These are phyloP conservation scores for Ramichloridium luteum DNA, from an alignment of 2,329 filamentous ascomycete species.

Conservation along the genomic window DNA sequence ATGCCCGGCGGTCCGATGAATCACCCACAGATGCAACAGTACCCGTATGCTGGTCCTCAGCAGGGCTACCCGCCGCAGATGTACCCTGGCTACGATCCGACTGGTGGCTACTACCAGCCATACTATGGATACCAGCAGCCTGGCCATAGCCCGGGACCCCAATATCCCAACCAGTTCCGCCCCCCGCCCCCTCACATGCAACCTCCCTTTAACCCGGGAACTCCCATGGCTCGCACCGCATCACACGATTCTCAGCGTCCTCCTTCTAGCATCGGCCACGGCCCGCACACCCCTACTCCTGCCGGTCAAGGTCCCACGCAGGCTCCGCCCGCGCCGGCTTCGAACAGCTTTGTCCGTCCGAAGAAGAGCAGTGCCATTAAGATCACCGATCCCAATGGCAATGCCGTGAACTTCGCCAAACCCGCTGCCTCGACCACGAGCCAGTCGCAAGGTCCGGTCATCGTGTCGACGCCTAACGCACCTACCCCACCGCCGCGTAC, in stretches of 20 bases:
- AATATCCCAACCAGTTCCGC: slow-evolving; percentile 37
- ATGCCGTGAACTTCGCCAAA: slow-evolving; percentile 56
- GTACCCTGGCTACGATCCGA: slow-evolving; percentile 40
- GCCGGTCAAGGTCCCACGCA: slow-evolving; percentile 41
- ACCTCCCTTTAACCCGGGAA: slow-evolving; percentile 43
- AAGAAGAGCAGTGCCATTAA: slow-evolving; percentile 64
- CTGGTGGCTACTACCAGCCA: slow-evolving; percentile 30
- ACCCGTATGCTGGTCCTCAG: slow-evolving; percentile 34
- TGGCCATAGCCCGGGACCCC: slow-evolving; percentile 33
- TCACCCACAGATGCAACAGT: slow-evolving; percentile 49
- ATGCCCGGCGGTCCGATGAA: slow-evolving; percentile 31
- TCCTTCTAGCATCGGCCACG: slow-evolving; percentile 48
- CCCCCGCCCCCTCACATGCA: slow-evolving; percentile 37
- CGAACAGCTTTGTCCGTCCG: slow-evolving; percentile 48
- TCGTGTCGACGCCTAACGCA: slow-evolving; percentile 63
- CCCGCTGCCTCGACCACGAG: slow-evolving; percentile 45
- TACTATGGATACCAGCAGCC: slow-evolving; percentile 37
- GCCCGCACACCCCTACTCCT: slow-evolving; percentile 41
- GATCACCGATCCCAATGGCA: slow-evolving; percentile 75
- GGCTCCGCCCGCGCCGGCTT: slow-evolving; percentile 46
- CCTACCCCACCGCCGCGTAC: slow-evolving; percentile 61
- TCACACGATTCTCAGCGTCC: slow-evolving; percentile 62
- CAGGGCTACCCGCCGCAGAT: slow-evolving; percentile 24
- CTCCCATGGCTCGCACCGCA: slow-evolving; percentile 63
- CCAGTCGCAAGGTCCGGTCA: slow-evolving; percentile 47